A percentile compares a stretch with the other conserved stretches of the same genome.
phyloP scores from a whole-genome alignment of 2,329 filamentous ascomycete genomes.

The Trichoderma sp. region DNA sequence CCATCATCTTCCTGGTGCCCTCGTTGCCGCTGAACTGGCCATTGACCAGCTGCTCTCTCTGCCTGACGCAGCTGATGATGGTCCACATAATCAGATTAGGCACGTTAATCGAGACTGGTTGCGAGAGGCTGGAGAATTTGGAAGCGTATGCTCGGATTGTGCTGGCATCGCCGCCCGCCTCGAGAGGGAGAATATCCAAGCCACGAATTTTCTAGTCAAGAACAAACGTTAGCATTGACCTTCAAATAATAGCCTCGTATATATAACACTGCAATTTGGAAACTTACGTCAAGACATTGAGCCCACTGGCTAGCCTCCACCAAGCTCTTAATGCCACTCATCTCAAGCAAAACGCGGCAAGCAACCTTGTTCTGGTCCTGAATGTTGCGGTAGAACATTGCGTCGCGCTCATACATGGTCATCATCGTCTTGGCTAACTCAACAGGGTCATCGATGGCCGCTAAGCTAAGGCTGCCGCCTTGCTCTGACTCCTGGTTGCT shows the following conservation, averaged over 20 bases:
- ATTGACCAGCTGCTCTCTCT: constrained; percentile 69
- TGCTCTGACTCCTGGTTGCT: constrained; percentile 41
- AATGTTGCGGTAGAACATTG: constrained; percentile 62
- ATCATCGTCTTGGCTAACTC: constrained; percentile 63
- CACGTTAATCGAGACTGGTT: constrained; percentile 83
- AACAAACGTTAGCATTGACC: not conserved
- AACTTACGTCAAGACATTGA: constrained; percentile 59
- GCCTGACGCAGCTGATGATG: constrained; percentile 78
- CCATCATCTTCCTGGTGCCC: constrained; percentile 62
- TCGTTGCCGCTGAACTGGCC: constrained; percentile 76
- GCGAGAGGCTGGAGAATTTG: constrained; percentile 75
- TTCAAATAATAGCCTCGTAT: no score
- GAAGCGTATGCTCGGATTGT: constrained; percentile 78
- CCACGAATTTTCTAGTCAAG: constrained; percentile 66
- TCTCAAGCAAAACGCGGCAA: constrained; percentile 59
- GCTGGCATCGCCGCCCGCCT: constrained; percentile 72
- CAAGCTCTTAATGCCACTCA: constrained; percentile 61
- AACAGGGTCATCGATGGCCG: constrained; percentile 61
- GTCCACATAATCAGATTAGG: constrained; percentile 94
- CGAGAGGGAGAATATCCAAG: constrained; percentile 78
- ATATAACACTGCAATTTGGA: not conserved
- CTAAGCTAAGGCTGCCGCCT: constrained; percentile 61
- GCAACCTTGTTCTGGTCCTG: constrained; percentile 58
- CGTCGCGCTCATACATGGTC: constrained; percentile 62
- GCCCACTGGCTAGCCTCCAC: constrained; percentile 60